Conservation (phyloP, 345 rosid species). For the Dimocarpus longan region DNA sequence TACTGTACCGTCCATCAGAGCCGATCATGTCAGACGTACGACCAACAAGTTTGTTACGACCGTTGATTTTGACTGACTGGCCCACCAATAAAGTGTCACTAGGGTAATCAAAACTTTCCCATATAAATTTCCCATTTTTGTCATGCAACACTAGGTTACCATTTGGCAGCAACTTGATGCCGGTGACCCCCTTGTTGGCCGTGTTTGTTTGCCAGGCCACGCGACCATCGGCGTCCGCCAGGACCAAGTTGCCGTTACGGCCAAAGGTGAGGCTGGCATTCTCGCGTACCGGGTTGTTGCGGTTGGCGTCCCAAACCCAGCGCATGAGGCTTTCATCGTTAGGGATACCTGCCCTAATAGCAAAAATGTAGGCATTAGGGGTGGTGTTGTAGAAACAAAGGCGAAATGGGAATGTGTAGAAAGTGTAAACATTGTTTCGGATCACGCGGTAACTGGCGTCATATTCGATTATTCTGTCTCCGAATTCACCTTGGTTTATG, state of each 20-base stretch:
- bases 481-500: conserved; percentile 29
- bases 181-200: conserved; percentile 34
- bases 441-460: conserved; percentile 18
- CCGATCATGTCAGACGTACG: neutral
- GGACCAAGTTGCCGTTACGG: conserved; percentile 36
- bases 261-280: conserved; percentile 35
- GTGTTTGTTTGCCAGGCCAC: conserved; percentile 43
- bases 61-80: neutral
- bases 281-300: conserved; percentile 30
- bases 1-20: neutral
- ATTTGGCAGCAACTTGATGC: conserved; percentile 18
- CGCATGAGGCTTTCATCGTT: conserved; percentile 20
- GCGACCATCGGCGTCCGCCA: conserved; percentile 30
- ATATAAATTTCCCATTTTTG: conserved; percentile 10
- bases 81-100: conserved; percentile 6
- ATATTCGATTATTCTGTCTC: conserved; percentile 23
- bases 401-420: conserved; percentile 18
- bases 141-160: conserved; percentile 12
- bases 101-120: conserved; percentile 32
- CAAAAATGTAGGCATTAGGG: conserved; percentile 29
- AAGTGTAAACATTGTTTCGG: neutral
- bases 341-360: conserved; percentile 24
- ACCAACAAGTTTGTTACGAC: conserved; percentile 19
- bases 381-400: conserved; percentile 38
- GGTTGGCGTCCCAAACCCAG: conserved; percentile 46